phyloP scores from a whole-genome alignment of 495 filamentous ascomycete species.

The Hypoxylon fragiforme region DNA sequence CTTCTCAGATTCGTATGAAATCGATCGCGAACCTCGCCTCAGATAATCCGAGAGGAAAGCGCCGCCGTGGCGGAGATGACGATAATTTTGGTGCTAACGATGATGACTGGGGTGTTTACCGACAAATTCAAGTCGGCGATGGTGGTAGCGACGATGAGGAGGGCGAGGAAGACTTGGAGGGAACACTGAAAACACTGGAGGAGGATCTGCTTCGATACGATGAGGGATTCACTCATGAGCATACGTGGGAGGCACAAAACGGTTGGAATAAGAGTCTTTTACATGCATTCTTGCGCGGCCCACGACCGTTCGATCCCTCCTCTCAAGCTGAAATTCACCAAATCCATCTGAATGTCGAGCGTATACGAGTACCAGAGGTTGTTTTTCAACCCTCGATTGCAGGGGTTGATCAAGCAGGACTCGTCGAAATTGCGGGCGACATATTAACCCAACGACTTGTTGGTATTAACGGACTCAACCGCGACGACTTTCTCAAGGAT shows the following conservation, averaged over 20 bases:
- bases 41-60: conserved; percentile 74
- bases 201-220: conserved; percentile 84
- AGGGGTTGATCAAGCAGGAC: conserved; percentile 89
- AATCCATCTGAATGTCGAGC: conserved; percentile 93
- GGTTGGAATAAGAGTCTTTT: conserved; percentile 92
- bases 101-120: conserved; percentile 96
- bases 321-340: conserved; percentile 82
- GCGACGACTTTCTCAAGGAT: conserved; percentile 72
- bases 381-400: conserved; percentile 93
- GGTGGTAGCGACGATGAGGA: conserved; percentile 73
- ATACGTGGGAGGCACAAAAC: conserved; percentile 85
- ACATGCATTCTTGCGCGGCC: conserved; percentile 86
- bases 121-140: conserved; percentile 78
- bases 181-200: conserved; percentile 72
- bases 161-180: conserved; percentile 85
- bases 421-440: conserved; percentile 85
- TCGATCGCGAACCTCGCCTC: conserved; percentile 94
- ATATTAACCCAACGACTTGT: conserved; percentile 80
- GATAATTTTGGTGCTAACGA: conserved; percentile 97
- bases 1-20: conserved; percentile 96
- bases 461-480: conserved; percentile 52
- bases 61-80: conserved; percentile 74
- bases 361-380: conserved; percentile 94
- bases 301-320: conserved; percentile 80
- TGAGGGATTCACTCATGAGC: conserved; percentile 82